Evolutionary conservation across 306 rosid species (phyloP).

Genomic region (Cicer chorassanicum): DNA sequence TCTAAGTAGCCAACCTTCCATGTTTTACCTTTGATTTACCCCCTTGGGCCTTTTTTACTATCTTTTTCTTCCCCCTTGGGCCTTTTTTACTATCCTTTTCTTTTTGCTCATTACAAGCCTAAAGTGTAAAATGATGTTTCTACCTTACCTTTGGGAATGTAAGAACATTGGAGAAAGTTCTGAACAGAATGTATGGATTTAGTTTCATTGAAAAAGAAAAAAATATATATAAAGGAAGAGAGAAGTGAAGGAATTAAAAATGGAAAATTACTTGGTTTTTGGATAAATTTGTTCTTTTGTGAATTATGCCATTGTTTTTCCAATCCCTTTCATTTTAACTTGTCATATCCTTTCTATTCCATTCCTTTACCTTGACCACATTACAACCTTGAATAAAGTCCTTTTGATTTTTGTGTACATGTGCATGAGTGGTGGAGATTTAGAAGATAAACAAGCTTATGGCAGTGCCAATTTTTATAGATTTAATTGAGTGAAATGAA

Average conservation of each 20-base stretch:
- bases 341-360: background rate
- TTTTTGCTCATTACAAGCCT: background rate
- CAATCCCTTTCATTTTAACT: background rate
- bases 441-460: background rate
- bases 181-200: background rate
- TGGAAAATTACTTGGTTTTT: background rate
- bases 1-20: background rate
- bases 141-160: background rate
- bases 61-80: background rate
- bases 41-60: background rate
- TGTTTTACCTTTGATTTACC: background rate
- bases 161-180: background rate
- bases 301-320: background rate
- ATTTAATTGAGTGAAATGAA: constrained; percentile 7
- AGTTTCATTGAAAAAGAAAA: too few relatives aligned
- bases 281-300: background rate
- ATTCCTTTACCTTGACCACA: background rate
- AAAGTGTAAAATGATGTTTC: background rate
- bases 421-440: background rate
- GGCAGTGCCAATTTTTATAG: background rate
- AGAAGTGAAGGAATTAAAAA: background rate
- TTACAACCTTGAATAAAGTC: background rate
- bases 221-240: too few relatives aligned
- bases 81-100: background rate
- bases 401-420: background rate